Evolutionary conservation across 2,329 filamentous ascomycete species (phyloP).

Genomic region (Cercospora beticola): DNA sequence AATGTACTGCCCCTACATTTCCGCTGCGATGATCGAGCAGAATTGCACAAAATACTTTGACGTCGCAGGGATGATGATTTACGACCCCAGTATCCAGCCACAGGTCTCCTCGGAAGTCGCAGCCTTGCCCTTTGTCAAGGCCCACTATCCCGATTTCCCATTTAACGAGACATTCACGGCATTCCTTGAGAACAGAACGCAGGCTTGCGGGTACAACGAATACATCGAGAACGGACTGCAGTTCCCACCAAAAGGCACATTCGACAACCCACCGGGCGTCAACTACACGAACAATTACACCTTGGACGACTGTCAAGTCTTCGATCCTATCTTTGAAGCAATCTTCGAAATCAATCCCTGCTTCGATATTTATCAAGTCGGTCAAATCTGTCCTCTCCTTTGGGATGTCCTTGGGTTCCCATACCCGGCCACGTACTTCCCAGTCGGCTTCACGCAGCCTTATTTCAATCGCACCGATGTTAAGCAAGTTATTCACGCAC

Average conservation of each 20-base stretch:
- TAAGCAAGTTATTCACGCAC: conserved; percentile 50
- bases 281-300: conserved; percentile 27
- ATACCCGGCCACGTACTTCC: conserved; percentile 13
- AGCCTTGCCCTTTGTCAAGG: conserved; percentile 15
- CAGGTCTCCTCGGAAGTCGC: conserved; percentile 7
- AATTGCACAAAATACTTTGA: conserved; percentile 37
- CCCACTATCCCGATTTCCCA: conserved; percentile 40
- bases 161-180: conserved; percentile 47
- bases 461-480: conserved; percentile 58
- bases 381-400: conserved; percentile 30
- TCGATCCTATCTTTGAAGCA: conserved; percentile 2
- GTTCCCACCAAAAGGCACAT: conserved; percentile 37
- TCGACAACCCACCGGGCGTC: conserved; percentile 18
- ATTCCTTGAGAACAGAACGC: conserved; percentile 37
- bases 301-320: conserved; percentile 27
- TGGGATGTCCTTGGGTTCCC: conserved; percentile 20
- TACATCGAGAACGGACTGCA: conserved; percentile 52
- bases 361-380: conserved; percentile 39
- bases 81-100: conserved; percentile 42
- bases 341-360: conserved; percentile 36
- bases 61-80: conserved; percentile 36
- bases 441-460: conserved; percentile 13
- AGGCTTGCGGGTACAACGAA: conserved; percentile 41
- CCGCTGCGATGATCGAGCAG: conserved; percentile 31
- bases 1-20: conserved; percentile 38